Conservation (phyloP, 2,329 filamentous ascomycete species). For the Aspergillus viridinutans region DNA sequence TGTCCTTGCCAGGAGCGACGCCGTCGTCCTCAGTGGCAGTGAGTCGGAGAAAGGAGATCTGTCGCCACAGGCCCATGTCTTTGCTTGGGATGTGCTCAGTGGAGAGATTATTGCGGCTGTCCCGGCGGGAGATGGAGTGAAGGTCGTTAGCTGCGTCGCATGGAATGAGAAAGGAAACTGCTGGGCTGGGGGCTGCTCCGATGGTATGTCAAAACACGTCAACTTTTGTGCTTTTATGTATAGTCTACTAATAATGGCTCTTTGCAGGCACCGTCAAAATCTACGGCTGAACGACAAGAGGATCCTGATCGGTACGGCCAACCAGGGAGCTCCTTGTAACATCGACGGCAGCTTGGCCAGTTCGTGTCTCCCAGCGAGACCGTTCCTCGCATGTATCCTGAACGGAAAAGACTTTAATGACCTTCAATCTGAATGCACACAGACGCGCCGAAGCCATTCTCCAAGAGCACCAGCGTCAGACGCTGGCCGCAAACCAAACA, state of each 20-base stretch:
- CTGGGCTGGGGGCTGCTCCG: slow-evolving; percentile 41
- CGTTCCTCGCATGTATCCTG: neutral
- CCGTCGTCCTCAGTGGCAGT: slow-evolving; percentile 74
- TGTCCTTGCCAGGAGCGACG: slow-evolving; percentile 70
- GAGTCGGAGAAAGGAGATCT: slow-evolving; percentile 49
- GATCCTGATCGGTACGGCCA: neutral
- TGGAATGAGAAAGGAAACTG: slow-evolving; percentile 40
- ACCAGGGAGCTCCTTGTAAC: neutral
- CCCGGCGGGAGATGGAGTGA: slow-evolving; percentile 35
- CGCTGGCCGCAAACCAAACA: neutral
- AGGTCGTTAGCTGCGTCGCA: slow-evolving; percentile 43
- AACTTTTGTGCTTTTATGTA: neutral
- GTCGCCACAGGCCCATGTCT: slow-evolving; percentile 27
- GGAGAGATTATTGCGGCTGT: slow-evolving; percentile 65
- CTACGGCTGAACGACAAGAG: neutral
- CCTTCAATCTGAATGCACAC: neutral
- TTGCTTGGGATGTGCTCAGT: slow-evolving; percentile 77
- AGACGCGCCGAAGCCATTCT: neutral
- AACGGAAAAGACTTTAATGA: neutral
- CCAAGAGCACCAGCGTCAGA: neutral
- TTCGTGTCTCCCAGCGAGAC: no score
- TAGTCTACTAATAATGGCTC: neutral
- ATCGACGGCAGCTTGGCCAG: neutral
- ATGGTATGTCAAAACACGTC: slow-evolving; percentile 27
- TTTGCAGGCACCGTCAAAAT: slow-evolving; percentile 1